Conservation (phyloP, 495 filamentous ascomycete genomes). For the Aspergillus wentii region DNA sequence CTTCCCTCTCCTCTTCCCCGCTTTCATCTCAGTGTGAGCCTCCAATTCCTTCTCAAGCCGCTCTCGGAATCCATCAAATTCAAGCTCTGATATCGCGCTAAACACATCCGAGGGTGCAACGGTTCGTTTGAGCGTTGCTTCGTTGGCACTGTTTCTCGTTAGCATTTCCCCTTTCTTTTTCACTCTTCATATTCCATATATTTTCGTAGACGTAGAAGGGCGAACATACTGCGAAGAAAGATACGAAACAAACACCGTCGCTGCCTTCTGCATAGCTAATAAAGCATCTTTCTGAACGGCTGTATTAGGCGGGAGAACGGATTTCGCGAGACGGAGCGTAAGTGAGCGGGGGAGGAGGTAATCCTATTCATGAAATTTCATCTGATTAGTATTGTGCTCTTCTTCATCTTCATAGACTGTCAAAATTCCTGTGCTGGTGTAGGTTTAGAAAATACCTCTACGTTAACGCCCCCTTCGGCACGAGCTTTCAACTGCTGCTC, state of each 20-base stretch:
- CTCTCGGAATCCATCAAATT: conserved; percentile 73
- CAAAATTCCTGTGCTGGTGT: too few species aligned
- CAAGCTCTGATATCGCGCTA: conserved; percentile 72
- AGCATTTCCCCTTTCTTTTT: too few species aligned
- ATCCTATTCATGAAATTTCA: conserved; percentile 59
- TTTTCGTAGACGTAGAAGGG: too few species aligned
- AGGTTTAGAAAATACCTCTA: conserved; percentile 38
- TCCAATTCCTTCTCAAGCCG: conserved; percentile 55
- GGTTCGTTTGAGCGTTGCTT: conserved; percentile 74
- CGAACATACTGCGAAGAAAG: conserved; percentile 69
- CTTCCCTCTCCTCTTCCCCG: conserved; percentile 60
- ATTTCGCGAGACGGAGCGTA: conserved; percentile 87
- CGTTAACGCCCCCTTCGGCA: conserved; percentile 36
- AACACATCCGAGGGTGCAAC: conserved; percentile 82
- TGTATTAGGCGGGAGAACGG: conserved; percentile 93
- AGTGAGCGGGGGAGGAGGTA: conserved; percentile 90
- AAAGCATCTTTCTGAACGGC: conserved; percentile 92
- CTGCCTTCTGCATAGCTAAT: conserved; percentile 84
- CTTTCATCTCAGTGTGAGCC: conserved; percentile 56
- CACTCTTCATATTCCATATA: too few species aligned
- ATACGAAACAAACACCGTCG: conserved; percentile 92
- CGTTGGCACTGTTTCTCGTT: conserved; percentile 61
- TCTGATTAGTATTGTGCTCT: conserved; percentile 1
- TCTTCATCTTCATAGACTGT: conserved; percentile 4
- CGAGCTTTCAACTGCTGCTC: conserved; percentile 45